Conservation (phyloP, 106 monocot genomes). For the Dioscorea zingiberensis region DNA sequence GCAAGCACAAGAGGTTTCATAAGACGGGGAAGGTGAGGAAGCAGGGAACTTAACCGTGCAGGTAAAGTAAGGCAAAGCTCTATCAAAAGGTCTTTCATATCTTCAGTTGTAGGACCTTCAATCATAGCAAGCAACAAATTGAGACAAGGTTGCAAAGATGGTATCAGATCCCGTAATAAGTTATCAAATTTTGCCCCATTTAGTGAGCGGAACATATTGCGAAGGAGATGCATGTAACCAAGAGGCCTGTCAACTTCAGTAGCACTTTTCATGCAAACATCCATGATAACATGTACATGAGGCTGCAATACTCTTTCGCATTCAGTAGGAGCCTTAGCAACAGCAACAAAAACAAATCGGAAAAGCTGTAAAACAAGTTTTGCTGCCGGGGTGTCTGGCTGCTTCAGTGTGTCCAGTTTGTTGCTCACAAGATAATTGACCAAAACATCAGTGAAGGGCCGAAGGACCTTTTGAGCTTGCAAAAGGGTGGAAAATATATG, state of each 20-base stretch:
- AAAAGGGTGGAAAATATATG: slow-evolving; percentile 87
- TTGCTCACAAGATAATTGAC: slow-evolving; percentile 85
- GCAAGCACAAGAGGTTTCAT: slow-evolving; percentile 90
- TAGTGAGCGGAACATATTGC: slow-evolving; percentile 79
- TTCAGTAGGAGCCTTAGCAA: slow-evolving; percentile 78
- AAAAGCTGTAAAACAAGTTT: slow-evolving; percentile 95
- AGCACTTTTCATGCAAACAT: slow-evolving; percentile 95
- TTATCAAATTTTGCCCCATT: slow-evolving; percentile 94
- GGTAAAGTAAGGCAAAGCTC: slow-evolving; percentile 94
- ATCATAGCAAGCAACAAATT: slow-evolving; percentile 94
- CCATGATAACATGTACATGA: slow-evolving; percentile 90
- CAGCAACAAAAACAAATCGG: slow-evolving; percentile 81
- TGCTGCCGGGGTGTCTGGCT: slow-evolving; percentile 88
- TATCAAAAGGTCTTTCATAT: slow-evolving; percentile 85
- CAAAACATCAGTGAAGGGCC: slow-evolving; percentile 91
- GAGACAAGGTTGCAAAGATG: slow-evolving; percentile 84
- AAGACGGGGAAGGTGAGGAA: slow-evolving; percentile 94
- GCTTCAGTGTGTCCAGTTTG: slow-evolving; percentile 88
- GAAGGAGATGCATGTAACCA: slow-evolving; percentile 92
- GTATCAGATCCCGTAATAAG: slow-evolving; percentile 85
- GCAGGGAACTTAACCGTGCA: slow-evolving; percentile 95
- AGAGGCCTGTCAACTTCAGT: slow-evolving; percentile 95
- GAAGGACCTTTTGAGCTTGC: slow-evolving; percentile 75
- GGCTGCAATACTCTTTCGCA: slow-evolving; percentile 93
- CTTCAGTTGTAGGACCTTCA: slow-evolving; percentile 88